Conservation (phyloP, 208 protist genomes). For the Leishmania arabica region DNA sequence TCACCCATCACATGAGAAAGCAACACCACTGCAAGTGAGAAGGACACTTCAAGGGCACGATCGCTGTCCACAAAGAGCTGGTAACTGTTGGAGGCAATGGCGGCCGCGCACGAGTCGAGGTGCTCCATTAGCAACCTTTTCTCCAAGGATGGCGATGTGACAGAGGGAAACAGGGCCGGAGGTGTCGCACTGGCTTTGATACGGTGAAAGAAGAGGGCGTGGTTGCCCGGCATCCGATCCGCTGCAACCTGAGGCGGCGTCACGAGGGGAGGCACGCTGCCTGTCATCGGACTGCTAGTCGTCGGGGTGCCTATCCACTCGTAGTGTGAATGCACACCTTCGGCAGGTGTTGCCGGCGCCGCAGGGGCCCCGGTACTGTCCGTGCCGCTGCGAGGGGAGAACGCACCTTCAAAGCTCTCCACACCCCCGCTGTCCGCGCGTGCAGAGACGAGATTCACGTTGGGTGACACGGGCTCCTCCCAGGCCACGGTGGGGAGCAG, state of each 20-base stretch:
- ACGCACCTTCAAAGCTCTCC: not conserved
- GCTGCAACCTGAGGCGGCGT: conserved; percentile 4
- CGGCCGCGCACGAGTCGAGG: conserved; percentile 15
- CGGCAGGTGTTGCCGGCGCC: not conserved
- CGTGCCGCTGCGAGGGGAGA: conserved; percentile 8
- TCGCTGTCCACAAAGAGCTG: conserved; percentile 20
- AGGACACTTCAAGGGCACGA: conserved; percentile 29
- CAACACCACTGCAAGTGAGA: conserved; percentile 28
- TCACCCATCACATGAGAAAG: conserved; percentile 36
- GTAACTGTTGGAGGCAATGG: conserved; percentile 12
- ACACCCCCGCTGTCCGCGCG: conserved; percentile 3
- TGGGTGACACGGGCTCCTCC: not conserved
- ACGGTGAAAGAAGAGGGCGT: not conserved
- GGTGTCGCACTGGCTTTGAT: not conserved
- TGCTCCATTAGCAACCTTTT: conserved; percentile 18
- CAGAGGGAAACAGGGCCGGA: conserved; percentile 16
- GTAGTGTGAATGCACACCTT: not conserved
- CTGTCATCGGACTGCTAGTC: not conserved
- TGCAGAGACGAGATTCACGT: not conserved
- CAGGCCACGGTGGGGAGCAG: conserved; percentile 24
- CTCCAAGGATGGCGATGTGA: conserved; percentile 11
- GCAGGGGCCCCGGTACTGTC: conserved; percentile 4
- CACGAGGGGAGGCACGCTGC: conserved; percentile 18
- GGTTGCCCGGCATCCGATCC: conserved; percentile 3
- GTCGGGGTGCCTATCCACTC: not conserved